A percentile compares a stretch with the other conserved stretches of the same genome.
Conservation (phyloP, 306 rosid species). For the Castanea sativa region DNA sequence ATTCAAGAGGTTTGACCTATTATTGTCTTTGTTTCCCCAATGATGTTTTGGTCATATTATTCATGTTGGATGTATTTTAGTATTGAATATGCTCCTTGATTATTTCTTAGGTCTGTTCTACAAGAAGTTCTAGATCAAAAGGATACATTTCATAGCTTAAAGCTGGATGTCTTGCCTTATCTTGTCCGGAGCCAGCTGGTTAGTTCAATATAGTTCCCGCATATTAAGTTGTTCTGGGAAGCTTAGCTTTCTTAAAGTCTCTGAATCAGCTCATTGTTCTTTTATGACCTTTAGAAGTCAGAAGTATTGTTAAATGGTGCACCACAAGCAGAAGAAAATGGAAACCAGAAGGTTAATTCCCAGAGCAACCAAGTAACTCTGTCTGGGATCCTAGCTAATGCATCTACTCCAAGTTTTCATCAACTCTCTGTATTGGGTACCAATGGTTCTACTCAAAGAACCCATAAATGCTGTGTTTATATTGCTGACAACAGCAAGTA, state of each 20-base stretch:
- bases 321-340: constrained; percentile 74
- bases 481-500: constrained; percentile 74
- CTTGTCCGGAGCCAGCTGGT: constrained; percentile 96
- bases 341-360: constrained; percentile 57
- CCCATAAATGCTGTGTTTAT: constrained; percentile 95
- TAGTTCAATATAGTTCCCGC: constrained; percentile 45
- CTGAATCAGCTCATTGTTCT: constrained; percentile 41
- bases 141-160: constrained; percentile 70
- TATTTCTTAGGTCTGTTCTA: constrained; percentile 70
- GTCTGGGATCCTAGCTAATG: constrained; percentile 73
- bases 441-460: constrained; percentile 46
- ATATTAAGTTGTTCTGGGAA: constrained; percentile 19
- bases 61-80: constrained; percentile 10
- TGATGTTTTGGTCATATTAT: constrained; percentile 1
- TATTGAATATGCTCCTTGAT: constrained; percentile 18
- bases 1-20: constrained; percentile 67
- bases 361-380: constrained; percentile 60
- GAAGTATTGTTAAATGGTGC: constrained; percentile 59
- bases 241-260: constrained; percentile 19
- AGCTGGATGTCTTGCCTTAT: constrained; percentile 86
- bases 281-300: constrained; percentile 58
- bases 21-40: constrained; percentile 8
- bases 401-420: constrained; percentile 77
- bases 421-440: constrained; percentile 43
- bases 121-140: constrained; percentile 78